phyloP scores from a whole-genome alignment of 2,329 filamentous ascomycete genomes.

The Colletotrichum magnum region DNA sequence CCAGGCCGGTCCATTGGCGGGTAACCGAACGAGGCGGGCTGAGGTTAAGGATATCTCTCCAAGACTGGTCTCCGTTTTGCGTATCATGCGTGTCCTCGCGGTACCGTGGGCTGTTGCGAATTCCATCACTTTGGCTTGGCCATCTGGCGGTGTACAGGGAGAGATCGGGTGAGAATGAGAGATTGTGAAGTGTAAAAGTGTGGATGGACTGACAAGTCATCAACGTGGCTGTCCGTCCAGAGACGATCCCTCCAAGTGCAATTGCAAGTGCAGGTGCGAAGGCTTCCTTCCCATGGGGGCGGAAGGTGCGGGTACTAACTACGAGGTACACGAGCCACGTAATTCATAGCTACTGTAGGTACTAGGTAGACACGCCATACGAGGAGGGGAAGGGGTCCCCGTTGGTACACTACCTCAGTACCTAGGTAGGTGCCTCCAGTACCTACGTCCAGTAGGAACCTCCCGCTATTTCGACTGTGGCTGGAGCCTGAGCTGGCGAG shows the following conservation, averaged over 20 bases:
- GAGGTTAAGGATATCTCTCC: slow-evolving; percentile 7
- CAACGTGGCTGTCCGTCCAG: background rate
- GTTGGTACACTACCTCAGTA: background rate
- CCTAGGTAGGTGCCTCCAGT: background rate
- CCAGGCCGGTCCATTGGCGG: background rate
- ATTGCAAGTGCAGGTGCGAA: slow-evolving; percentile 1
- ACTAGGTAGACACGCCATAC: background rate
- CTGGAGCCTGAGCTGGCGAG: slow-evolving; percentile 26
- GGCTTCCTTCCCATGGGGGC: slow-evolving; percentile 1
- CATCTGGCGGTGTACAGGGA: slow-evolving; percentile 33
- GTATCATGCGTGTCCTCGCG: background rate
- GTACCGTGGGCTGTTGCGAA: background rate
- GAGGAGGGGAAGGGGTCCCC: background rate
- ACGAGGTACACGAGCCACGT: too few relatives aligned
- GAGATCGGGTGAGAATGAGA: slow-evolving; percentile 25
- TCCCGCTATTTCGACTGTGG: slow-evolving; percentile 14
- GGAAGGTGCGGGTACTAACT: slow-evolving; percentile 5
- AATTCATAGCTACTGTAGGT: too few relatives aligned
- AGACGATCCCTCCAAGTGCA: slow-evolving; percentile 4
- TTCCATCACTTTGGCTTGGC: background rate
- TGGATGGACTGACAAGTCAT: slow-evolving; percentile 40
- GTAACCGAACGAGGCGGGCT: slow-evolving; percentile 5
- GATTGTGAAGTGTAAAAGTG: slow-evolving; percentile 4
- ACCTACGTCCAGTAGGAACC: background rate
- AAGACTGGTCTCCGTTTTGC: slow-evolving; percentile 8